Evolutionary conservation across 164 flowering plant species (phyloP), one percentile per base, ranked within the genome.

Genomic region (Umbellularia californica): DNA sequence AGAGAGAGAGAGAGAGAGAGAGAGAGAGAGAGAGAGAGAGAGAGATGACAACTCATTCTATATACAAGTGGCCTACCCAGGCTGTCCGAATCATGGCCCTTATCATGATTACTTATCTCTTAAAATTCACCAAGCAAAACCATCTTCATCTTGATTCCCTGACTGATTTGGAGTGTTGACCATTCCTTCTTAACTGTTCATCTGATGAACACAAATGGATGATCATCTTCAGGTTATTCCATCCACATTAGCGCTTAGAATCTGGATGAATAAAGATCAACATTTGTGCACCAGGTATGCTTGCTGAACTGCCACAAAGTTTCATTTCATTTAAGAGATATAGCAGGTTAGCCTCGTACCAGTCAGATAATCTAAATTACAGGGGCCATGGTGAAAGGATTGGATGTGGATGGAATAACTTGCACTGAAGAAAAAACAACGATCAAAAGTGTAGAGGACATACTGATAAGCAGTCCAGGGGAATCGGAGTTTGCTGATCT

Each of bases 381-480:
- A 35, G 47, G 9, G 47, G 47, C 47, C 47, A 41, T 55, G 60
- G 60, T 55, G 60, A 15, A 3, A 55, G 60, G 17, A 20, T 55
- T 55, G 60, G 60, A 55, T 2, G 60, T 55, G 60, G 20, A 55
- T n/a, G n/a, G n/a, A n/a, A 55, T 55, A 55, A 17, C 60, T 55
- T 2, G 60, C 28, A 15, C 27, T 30, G 47, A 66, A 12, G 41
- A 12, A 27, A 64, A 41, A 35, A 33, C 1, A 60, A 69, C 0
- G 5, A 62, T 70, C 9, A 51, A 52, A 70, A 28, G 22, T 47
- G 65, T 25, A 58, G 65, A 64, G 52, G 64, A 87, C 90, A 19
- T 86, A 93, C 97, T 78, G 75, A 92, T 86, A 6, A 89, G 78
- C 78, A 93, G 85, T 28, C 94, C 98, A 52, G 88, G 64, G 13